A percentile compares a stretch with the other conserved stretches of the same genome.
These are phyloP conservation scores for Aspergillus ellipticus DNA, from an alignment of 495 filamentous ascomycete genomes.

Conservation along the genomic window DNA sequence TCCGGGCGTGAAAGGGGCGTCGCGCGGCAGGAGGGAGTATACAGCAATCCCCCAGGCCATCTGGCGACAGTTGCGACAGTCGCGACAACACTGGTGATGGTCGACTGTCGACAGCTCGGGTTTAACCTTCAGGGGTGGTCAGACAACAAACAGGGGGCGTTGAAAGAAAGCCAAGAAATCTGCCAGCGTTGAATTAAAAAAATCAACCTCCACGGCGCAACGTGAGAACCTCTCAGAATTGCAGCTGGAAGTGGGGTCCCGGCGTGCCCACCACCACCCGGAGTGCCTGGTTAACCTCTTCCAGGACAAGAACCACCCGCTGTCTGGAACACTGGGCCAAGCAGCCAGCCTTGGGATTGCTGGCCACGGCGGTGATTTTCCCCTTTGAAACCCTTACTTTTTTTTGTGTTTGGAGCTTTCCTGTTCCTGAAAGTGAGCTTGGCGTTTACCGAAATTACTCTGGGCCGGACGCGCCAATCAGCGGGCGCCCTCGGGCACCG, in stretches of 20 bases:
- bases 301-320: background rate
- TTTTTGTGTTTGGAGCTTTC: conserved; percentile 22
- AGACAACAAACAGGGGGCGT: background rate
- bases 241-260: background rate
- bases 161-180: conserved; percentile 1
- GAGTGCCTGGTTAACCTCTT: background rate
- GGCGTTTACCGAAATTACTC: conserved; percentile 22
- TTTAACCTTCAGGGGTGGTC: too few species aligned
- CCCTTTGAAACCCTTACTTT: conserved; percentile 3
- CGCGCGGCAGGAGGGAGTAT: too few species aligned
- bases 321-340: conserved; percentile 4
- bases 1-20: background rate
- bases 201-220: background rate
- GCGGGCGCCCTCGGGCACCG: conserved; percentile 1
- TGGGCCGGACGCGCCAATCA: conserved; percentile 15
- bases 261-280: background rate
- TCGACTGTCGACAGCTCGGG: background rate
- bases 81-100: too few species aligned
- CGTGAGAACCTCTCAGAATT: conserved; percentile 1
- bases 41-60: too few species aligned
- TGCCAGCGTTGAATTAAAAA: background rate
- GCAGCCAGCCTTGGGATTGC: background rate
- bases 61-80: too few species aligned
- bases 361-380: background rate
- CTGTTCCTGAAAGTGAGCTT: conserved; percentile 28